phyloP scores from a whole-genome alignment of 2,329 filamentous ascomycete genomes.

The Ophiosphaerella korrae region DNA sequence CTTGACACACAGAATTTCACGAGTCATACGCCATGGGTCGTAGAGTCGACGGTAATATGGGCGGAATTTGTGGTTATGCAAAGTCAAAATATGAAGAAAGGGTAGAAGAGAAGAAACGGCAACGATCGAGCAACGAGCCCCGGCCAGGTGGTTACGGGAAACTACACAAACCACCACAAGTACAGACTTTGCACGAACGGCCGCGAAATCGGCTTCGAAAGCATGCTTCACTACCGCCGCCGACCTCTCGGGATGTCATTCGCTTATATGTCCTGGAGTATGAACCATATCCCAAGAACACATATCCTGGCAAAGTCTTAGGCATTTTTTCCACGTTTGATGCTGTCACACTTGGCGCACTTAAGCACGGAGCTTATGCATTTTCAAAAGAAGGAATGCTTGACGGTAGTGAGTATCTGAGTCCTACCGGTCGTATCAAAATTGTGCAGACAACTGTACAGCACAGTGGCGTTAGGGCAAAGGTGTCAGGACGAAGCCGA shows the following conservation, averaged over 20 bases:
- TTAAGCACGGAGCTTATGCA: slow-evolving; percentile 27
- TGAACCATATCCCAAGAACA: slow-evolving; percentile 29
- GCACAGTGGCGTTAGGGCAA: slow-evolving; percentile 14
- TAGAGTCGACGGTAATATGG: slow-evolving; percentile 11
- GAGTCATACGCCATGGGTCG: slow-evolving; percentile 8
- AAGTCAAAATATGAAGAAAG: slow-evolving; percentile 17
- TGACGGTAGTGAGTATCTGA: slow-evolving; percentile 29
- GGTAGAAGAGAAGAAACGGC: slow-evolving; percentile 8
- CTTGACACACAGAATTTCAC: background rate
- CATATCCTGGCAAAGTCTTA: slow-evolving; percentile 21
- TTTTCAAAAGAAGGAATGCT: slow-evolving; percentile 30
- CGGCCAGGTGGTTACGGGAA: slow-evolving; percentile 9
- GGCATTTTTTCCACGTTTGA: slow-evolving; percentile 29
- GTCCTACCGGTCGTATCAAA: slow-evolving; percentile 27
- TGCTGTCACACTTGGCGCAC: slow-evolving; percentile 22
- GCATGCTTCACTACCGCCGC: background rate
- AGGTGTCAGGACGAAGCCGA: slow-evolving; percentile 9
- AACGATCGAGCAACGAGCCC: slow-evolving; percentile 13
- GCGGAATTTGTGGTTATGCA: slow-evolving; percentile 15
- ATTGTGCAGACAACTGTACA: slow-evolving; percentile 21
- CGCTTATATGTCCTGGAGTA: slow-evolving; percentile 22
- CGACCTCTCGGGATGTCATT: background rate
- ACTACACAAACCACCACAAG: slow-evolving; percentile 21
- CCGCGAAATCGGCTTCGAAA: slow-evolving; percentile 21
- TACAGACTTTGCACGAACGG: slow-evolving; percentile 10